phyloP scores from a whole-genome alignment of 495 filamentous ascomycete genomes.

The Hyphodiscus hymeniophilus region DNA sequence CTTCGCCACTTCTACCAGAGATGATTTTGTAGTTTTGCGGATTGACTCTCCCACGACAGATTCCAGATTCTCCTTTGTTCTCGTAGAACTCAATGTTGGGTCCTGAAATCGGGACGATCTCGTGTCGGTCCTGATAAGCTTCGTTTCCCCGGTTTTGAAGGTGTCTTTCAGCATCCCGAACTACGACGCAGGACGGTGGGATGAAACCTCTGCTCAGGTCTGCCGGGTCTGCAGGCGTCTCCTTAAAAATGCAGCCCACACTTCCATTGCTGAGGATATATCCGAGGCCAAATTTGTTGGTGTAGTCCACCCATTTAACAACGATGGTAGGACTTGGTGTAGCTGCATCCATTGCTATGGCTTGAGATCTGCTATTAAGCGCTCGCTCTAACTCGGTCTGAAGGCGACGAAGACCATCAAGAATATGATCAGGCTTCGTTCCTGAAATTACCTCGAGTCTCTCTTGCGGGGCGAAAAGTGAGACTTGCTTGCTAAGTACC shows the following conservation, averaged over 20 bases:
- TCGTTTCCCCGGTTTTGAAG: conserved; percentile 46
- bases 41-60: conserved; percentile 53
- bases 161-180: conserved; percentile 56
- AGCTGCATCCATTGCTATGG: conserved; percentile 34
- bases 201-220: conserved; percentile 29
- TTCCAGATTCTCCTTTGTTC: conserved; percentile 56
- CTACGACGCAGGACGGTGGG: conserved; percentile 57
- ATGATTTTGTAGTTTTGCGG: conserved; percentile 51
- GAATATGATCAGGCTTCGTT: conserved; percentile 43
- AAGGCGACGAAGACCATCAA: conserved; percentile 38
- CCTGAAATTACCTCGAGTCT: conserved; percentile 36
- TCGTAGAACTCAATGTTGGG: conserved; percentile 73
- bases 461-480: conserved; percentile 44
- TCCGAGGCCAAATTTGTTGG: conserved; percentile 80
- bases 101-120: conserved; percentile 54
- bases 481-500: conserved; percentile 2
- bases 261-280: conserved; percentile 81
- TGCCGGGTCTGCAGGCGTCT: conserved; percentile 41
- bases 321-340: conserved; percentile 45
- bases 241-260: conserved; percentile 71
- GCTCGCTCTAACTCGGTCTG: conserved; percentile 47
- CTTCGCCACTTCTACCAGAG: conserved; percentile 40
- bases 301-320: conserved; percentile 93
- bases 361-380: conserved; percentile 44
- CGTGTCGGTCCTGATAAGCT: conserved; percentile 49